Percentiles rank a stretch among this genome's conserved stretches.
These are phyloP conservation scores for Fistulinella cinereoalba DNA, from an alignment of 1,284 basidiomycete species.

Conservation along the genomic window DNA sequence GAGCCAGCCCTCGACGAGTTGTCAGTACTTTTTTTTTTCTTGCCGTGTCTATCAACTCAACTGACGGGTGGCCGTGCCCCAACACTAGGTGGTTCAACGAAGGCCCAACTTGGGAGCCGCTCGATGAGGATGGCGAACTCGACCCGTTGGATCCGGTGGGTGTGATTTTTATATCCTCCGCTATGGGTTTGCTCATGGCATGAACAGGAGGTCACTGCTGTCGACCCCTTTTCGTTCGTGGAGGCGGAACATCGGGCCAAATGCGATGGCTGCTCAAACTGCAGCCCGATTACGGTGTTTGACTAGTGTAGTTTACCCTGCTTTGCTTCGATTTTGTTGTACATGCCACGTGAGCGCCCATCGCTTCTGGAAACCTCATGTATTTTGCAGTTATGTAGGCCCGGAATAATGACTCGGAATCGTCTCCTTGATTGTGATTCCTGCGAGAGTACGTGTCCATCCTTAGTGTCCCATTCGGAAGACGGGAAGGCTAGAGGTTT, in stretches of 20 bases:
- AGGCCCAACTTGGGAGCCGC: background rate
- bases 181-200: no score
- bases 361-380: no score
- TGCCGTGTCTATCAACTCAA: background rate
- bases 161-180: background rate
- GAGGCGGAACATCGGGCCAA: background rate
- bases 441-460: no score
- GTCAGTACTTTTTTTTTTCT: background rate
- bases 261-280: background rate
- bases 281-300: background rate
- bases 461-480: no score
- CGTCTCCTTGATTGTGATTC: no score
- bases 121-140: background rate
- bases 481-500: no score
- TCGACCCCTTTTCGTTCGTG: background rate
- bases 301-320: background rate
- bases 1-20: constrained; percentile 4
- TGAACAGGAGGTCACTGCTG: background rate
- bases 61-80: background rate
- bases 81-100: background rate
- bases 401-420: no score
- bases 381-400: no score
- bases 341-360: no score
- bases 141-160: background rate
- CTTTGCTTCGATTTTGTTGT: background rate